Base-by-base conservation (phyloP, 306 rosid genomes). In the Vicia sativa region DNA sequence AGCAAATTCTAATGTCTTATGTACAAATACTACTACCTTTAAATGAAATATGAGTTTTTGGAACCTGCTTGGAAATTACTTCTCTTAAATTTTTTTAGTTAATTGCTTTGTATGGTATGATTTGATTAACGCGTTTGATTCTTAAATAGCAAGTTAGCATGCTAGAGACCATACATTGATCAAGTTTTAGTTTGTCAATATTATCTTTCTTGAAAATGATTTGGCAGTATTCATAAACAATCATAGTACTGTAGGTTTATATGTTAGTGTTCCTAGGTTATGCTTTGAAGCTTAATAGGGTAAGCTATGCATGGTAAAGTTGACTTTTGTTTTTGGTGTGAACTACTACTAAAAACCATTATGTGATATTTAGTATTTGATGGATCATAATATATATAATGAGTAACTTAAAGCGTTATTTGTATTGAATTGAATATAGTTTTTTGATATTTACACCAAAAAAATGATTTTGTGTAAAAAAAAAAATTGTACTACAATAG, bases 11-110 rank as follows among this genome's bases (percentile, higher is more conserved):
- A 11, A 5, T 21, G 59, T 50, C 28, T 50, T 50, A 4, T 50
- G 10, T 9, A 1, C 58, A 23, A 11, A 25, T 21, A 2, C 10
- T 23, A 11, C 15, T 45, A n/a, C 21, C 52, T 44, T 55, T 55
- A 9, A 13, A 53, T 39, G 15, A 73, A 26, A 52, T 8, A 12
- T 65, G 31, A 7, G 61, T 55, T 43, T 37, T 57, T 34, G 68
- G 62, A 56, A 52, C 25, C 38, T 63, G 16, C 42, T 3, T 31
- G 16, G 45, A 67, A 0, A 14, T 57, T 28, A 7, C 1, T n/a
- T 3, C 7, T 46, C 21, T 54, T n/a, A n/a, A 14, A 26, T 7
- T 28, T 0, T 53, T 2, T 9, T 5, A 11, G 28, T 60, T n/a
- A 46, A 18, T 23, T 63, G 41, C 0, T 52, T 11, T 61, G 10